These are phyloP conservation scores for Alectoria sarmentosa DNA, from an alignment of 495 filamentous ascomycete species.

Conservation along the genomic window DNA sequence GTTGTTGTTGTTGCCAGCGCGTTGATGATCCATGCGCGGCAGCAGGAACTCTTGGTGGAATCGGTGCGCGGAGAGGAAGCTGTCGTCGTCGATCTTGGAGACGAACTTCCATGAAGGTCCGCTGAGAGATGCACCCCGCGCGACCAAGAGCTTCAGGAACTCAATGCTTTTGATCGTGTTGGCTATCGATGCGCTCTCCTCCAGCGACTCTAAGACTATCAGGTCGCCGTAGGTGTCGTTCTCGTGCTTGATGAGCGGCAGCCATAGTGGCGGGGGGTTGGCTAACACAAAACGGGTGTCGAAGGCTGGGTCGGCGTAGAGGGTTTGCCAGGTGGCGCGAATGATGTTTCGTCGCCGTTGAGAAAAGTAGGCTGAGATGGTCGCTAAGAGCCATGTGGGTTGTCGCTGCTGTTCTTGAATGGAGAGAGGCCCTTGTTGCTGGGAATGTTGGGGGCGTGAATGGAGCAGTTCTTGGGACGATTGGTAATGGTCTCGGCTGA, in stretches of 20 bases:
- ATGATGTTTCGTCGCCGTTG: slow-evolving; percentile 17
- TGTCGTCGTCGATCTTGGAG: slow-evolving; percentile 18
- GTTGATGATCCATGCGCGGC: neutral
- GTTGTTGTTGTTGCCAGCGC: neutral
- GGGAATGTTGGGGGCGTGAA: neutral
- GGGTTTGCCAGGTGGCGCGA: slow-evolving; percentile 17
- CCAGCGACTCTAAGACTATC: slow-evolving; percentile 3
- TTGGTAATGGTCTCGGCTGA: neutral
- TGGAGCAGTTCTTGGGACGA: neutral
- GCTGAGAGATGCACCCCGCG: neutral
- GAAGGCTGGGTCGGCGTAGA: slow-evolving; percentile 6
- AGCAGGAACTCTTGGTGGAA: slow-evolving; percentile 13
- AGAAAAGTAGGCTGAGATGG: slow-evolving; percentile 4
- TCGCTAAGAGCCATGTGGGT: slow-evolving; percentile 18
- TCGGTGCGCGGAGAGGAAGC: slow-evolving; percentile 3
- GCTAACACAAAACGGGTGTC: slow-evolving; percentile 12
- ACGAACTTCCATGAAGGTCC: slow-evolving; percentile 6
- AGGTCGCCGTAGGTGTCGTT: slow-evolving; percentile 20
- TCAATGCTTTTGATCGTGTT: slow-evolving; percentile 12
- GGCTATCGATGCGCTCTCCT: slow-evolving; percentile 10
- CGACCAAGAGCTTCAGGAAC: slow-evolving; percentile 2
- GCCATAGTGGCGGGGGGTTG: slow-evolving; percentile 1
- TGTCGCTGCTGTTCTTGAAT: neutral
- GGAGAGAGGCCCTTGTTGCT: neutral
- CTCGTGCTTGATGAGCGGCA: slow-evolving; percentile 15